Base-by-base conservation (phyloP, 1,139 yeast genomes). In the Suzukiozyma palmioleophila region DNA sequence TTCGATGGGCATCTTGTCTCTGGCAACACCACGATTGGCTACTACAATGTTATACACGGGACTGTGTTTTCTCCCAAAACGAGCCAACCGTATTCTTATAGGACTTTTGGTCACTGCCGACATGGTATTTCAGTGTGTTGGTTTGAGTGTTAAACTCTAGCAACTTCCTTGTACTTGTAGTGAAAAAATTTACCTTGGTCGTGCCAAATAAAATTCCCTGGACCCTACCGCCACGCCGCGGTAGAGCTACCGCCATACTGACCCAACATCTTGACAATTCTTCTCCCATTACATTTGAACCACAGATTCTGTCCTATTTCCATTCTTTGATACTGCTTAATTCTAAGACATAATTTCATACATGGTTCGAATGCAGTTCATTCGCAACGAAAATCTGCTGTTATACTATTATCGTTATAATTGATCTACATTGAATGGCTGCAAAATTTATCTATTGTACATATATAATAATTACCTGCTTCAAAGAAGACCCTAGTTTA, bases 31-130 rank as follows among this genome's bases (percentile, higher is more conserved):
- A 37, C 81, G 79, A 48, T 83, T 81, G 18, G 95, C 80, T 11
- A 92, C 96, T 12, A 92, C 97, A 38, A 92, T 89, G 61, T 92
- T 94, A 69, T 88, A 92, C 5, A 85, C 71, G 0, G 98, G 98
- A 46, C 80, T 80, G 61, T 84, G 84, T 51, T 74, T 83, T 62
- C 97, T 80, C 33, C 99, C 98, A 62, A 90, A 89, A 46, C 97
- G 75, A 36, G 97, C 95, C 46, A 92, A 73, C 60, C 98, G 78
- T 56, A 92, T 88, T 42, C 46, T 59, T 28, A 59, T 46, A n/a
- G 62, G 58, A 32, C 49, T 42, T 33, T 49, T 54, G 5, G 41
- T 29, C 12, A 53, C 16, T 56, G 25, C 33, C 11, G 33, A 16
- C 33, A 30, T 30, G n/a, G 15, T 29, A n/a, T 13, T 28, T 8